Evolutionary conservation across 495 filamentous ascomycete species (phyloP).

Genomic region (Aspergillus homomorphus): DNA sequence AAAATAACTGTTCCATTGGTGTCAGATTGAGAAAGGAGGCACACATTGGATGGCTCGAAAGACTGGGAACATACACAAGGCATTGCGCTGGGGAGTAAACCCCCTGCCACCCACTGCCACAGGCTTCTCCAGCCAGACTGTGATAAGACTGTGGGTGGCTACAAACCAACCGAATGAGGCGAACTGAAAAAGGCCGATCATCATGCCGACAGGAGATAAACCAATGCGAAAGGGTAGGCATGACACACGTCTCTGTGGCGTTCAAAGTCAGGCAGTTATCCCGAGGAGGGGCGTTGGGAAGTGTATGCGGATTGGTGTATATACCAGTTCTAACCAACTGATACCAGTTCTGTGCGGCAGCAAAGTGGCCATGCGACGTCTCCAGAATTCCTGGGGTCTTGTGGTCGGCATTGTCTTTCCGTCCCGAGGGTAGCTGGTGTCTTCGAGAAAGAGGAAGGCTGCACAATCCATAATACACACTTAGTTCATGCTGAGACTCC

Average conservation of each 20-base stretch:
- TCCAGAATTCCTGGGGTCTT: constrained; percentile 20
- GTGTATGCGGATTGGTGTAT: no score
- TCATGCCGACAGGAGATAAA: constrained; percentile 28
- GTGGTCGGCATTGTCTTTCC: neutral
- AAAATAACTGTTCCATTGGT: constrained; percentile 36
- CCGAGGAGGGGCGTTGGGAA: no score
- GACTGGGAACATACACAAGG: constrained; percentile 7
- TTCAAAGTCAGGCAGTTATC: neutral
- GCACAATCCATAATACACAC: neutral
- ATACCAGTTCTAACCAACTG: neutral
- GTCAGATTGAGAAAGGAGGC: no score
- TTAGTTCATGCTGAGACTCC: neutral
- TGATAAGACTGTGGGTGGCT: constrained; percentile 28
- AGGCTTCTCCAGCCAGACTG: constrained; percentile 38
- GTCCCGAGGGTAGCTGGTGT: constrained; percentile 26
- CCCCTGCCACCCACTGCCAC: constrained; percentile 36
- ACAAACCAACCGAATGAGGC: constrained; percentile 36
- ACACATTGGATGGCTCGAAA: no score
- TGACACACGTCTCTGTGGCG: constrained; percentile 16
- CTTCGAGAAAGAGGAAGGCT: constrained; percentile 36
- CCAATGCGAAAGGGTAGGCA: constrained; percentile 30
- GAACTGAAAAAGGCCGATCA: constrained; percentile 26
- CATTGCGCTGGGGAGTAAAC: constrained; percentile 34
- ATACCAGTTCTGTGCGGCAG: neutral
- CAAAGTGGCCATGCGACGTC: constrained; percentile 27